phyloP scores from a whole-genome alignment of 192 early-diverging fungal species.

The Polychytrium aggregatum region DNA sequence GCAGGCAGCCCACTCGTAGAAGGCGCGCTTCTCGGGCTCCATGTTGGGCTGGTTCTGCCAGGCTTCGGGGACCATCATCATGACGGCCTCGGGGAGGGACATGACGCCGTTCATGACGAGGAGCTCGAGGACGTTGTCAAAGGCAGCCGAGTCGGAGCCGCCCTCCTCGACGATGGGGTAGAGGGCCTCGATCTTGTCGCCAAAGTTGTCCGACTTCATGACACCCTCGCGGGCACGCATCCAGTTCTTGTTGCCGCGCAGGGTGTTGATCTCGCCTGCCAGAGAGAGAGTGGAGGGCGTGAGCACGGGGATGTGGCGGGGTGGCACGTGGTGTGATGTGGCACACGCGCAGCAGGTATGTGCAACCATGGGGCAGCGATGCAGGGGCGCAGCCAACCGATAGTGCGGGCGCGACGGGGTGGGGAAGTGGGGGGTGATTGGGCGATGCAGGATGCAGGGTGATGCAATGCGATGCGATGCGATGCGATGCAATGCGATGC shows the following conservation, averaged over 20 bases:
- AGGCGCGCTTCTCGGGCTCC: slow-evolving; percentile 78
- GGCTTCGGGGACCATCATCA: slow-evolving; percentile 99
- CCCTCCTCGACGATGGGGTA: slow-evolving; percentile 94
- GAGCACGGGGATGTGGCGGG: too few species aligned
- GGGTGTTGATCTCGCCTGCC: slow-evolving; percentile 92
- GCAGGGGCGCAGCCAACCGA: too few species aligned
- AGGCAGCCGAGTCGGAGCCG: slow-evolving; percentile 92
- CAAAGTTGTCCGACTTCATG: slow-evolving; percentile 75
- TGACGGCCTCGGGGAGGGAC: slow-evolving; percentile 88
- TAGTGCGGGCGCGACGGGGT: too few species aligned
- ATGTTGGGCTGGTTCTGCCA: slow-evolving; percentile 86
- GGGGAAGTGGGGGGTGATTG: too few species aligned
- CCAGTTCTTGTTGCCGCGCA: slow-evolving; percentile 99
- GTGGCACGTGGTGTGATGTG: too few species aligned
- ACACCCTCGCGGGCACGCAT: slow-evolving; percentile 97
- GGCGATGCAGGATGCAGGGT: too few species aligned
- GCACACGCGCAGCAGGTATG: too few species aligned
- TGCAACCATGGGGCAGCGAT: too few species aligned
- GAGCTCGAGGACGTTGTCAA: slow-evolving; percentile 94
- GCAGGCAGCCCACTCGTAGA: slow-evolving; percentile 96
- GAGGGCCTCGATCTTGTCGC: slow-evolving; percentile 59
- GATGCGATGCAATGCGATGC: too few species aligned
- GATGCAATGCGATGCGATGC: too few species aligned
- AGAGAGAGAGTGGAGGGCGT: background rate
- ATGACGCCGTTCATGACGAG: slow-evolving; percentile 83